phyloP scores from a whole-genome alignment of 2,329 filamentous ascomycete genomes.

The Exserohilum turcica region DNA sequence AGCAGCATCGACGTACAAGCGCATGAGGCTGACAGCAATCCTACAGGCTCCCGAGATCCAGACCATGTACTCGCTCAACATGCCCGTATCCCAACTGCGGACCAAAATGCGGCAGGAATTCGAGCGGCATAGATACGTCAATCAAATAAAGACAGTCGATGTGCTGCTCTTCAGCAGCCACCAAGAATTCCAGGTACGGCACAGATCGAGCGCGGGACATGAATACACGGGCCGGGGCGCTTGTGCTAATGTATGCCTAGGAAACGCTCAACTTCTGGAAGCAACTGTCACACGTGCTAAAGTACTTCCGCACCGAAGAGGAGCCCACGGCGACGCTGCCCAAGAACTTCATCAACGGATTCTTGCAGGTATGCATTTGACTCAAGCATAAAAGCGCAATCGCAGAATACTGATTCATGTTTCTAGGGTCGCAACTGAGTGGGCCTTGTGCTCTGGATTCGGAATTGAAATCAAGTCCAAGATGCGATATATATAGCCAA shows the following conservation, averaged over 20 bases:
- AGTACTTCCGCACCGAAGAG: slow-evolving; percentile 92
- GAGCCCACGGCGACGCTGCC: slow-evolving; percentile 77
- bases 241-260: slow-evolving; percentile 53
- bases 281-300: slow-evolving; percentile 92
- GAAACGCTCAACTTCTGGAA: slow-evolving; percentile 99
- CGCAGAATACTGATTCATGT: slow-evolving; percentile 10
- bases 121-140: slow-evolving; percentile 91
- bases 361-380: slow-evolving; percentile 78
- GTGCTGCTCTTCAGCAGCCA: slow-evolving; percentile 89
- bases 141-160: slow-evolving; percentile 85
- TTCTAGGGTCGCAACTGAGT: slow-evolving; percentile 48
- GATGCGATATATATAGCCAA: slow-evolving; percentile 41
- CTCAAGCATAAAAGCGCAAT: no score
- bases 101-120: slow-evolving; percentile 97
- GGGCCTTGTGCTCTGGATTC: slow-evolving; percentile 3
- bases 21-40: slow-evolving; percentile 14
- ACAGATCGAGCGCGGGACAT: background rate
- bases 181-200: slow-evolving; percentile 84
- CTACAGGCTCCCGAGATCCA: slow-evolving; percentile 91
- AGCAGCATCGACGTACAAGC: background rate
- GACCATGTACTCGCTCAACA: slow-evolving; percentile 91
- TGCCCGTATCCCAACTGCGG: slow-evolving; percentile 84
- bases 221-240: background rate
- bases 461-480: slow-evolving; percentile 20
- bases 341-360: slow-evolving; percentile 88